Evolutionary conservation across 176 grass and related monocot genomes (phyloP).

Genomic region (Metroxylon sagu): DNA sequence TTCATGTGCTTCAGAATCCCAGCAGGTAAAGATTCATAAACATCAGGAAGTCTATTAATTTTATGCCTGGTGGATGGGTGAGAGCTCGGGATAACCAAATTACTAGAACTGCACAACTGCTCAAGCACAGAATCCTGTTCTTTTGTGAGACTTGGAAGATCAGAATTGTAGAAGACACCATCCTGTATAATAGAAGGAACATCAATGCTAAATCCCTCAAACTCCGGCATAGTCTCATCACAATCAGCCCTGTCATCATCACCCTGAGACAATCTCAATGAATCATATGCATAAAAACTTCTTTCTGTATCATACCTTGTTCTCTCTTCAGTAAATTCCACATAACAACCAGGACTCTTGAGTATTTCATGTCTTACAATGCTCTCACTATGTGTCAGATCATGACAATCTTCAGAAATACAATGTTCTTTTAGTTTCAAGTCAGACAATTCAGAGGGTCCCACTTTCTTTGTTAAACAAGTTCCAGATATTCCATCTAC

Average conservation of each 20-base stretch:
- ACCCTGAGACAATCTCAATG: background rate
- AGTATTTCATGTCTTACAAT: conserved; percentile 7
- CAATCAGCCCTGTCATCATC: conserved; percentile 8
- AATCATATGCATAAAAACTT: conserved; percentile 8
- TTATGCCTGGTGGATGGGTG: conserved; percentile 27
- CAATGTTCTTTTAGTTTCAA: background rate
- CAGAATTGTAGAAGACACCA: conserved; percentile 16
- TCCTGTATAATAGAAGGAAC: conserved; percentile 15
- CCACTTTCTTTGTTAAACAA: too few relatives aligned
- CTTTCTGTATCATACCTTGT: background rate
- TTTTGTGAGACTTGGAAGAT: background rate
- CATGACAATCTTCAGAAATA: background rate
- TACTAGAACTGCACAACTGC: conserved; percentile 9
- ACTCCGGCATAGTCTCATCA: conserved; percentile 30
- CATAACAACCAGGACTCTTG: background rate
- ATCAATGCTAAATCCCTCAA: conserved; percentile 35
- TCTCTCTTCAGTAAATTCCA: background rate
- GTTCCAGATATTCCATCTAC: too few relatives aligned
- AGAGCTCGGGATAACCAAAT: conserved; percentile 23
- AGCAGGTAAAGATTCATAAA: conserved; percentile 33
- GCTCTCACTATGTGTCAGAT: background rate
- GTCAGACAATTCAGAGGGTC: too few relatives aligned
- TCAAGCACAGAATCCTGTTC: conserved; percentile 15
- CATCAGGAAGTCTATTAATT: conserved; percentile 19
- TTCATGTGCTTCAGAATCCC: conserved; percentile 34